Base-by-base conservation (phyloP, 2,329 filamentous ascomycete species). In the Ophiostoma fasciatum region DNA sequence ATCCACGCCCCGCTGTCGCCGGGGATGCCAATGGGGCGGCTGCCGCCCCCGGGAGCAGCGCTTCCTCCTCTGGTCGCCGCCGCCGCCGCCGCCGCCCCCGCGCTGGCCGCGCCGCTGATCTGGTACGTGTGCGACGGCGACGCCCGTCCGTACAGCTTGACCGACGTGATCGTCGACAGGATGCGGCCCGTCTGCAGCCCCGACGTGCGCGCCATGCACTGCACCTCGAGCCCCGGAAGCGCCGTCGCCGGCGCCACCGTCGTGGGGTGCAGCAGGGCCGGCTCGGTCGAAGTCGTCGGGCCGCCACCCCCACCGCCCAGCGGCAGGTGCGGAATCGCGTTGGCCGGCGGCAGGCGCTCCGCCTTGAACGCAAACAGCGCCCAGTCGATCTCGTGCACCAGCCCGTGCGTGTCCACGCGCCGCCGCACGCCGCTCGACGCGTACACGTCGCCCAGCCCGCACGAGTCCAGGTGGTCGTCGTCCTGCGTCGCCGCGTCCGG, bases 1-100 rank as follows among this genome's bases (percentile, higher is more conserved):
- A 96, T 74, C 88, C 88, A 96, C 0, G 88, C 88, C 4, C 88
- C 88, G 7, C 80, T 88, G 53, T 96, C 88, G 14, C 88, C 88
- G 3, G 87, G 87, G 11, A 90, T 74, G 3, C 74, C 74, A 19
- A 78, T 62, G 0, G 67, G 60, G 43, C 36, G 13, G 39, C 17
- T n/a, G 28, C 33, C n/a, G n/a, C n/a, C n/a, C n/a, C n/a, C n/a
- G n/a, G n/a, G n/a, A n/a, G n/a, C n/a, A n/a, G n/a, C n/a, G n/a
- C n/a, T n/a, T n/a, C n/a, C n/a, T n/a, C n/a, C n/a, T n/a, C n/a
- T 22, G 31, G 15, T 14, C 33, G 9, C 12, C 41, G 32, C 14
- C 40, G 35, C 33, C 7, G 31, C 3, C 19, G 14, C 18, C 10
- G 22, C 11, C 18, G 30, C n/a, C 21, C 31, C 12, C 19, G 20